These are phyloP conservation scores for Hanseniaspora nectarophila DNA, from an alignment of 805 yeast genomes.

Conservation along the genomic window DNA sequence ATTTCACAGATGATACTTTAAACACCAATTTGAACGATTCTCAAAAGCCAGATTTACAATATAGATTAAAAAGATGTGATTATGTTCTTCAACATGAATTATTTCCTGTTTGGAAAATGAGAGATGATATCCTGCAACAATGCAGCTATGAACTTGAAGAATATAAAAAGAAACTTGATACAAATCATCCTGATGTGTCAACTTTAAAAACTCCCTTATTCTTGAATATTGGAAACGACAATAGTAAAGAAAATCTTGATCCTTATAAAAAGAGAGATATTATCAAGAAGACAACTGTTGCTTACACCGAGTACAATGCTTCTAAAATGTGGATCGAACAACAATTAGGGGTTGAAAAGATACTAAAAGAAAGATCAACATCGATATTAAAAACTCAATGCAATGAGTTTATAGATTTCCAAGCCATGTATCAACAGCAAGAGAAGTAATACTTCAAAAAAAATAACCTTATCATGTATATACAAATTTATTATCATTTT, in stretches of 20 bases:
- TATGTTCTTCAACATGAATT: constrained; percentile 30
- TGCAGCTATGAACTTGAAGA: constrained; percentile 30
- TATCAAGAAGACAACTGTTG: constrained; percentile 24
- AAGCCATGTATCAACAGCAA: constrained; percentile 13
- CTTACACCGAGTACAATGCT: constrained; percentile 24
- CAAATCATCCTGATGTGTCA: constrained; percentile 15
- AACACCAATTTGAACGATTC: constrained; percentile 34
- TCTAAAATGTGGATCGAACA: constrained; percentile 31
- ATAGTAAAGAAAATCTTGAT: constrained; percentile 29
- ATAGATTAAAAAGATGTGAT: constrained; percentile 26
- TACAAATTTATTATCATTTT: background rate
- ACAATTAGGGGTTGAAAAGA: constrained; percentile 33
- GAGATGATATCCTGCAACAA: constrained; percentile 32
- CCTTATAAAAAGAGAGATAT: constrained; percentile 40
- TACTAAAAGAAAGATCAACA: constrained; percentile 30
- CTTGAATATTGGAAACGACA: constrained; percentile 22
- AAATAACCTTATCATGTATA: background rate
- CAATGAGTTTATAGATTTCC: constrained; percentile 24
- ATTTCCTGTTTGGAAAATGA: constrained; percentile 38
- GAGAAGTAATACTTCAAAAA: constrained; percentile 2
- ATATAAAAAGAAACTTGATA: constrained; percentile 27
- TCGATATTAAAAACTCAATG: constrained; percentile 31
- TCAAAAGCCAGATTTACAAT: constrained; percentile 21
- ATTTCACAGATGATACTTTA: constrained; percentile 37
- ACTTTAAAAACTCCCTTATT: constrained; percentile 14